phyloP scores from a whole-genome alignment of 768 basidiomycete species.

The Termitomyces titanicus region DNA sequence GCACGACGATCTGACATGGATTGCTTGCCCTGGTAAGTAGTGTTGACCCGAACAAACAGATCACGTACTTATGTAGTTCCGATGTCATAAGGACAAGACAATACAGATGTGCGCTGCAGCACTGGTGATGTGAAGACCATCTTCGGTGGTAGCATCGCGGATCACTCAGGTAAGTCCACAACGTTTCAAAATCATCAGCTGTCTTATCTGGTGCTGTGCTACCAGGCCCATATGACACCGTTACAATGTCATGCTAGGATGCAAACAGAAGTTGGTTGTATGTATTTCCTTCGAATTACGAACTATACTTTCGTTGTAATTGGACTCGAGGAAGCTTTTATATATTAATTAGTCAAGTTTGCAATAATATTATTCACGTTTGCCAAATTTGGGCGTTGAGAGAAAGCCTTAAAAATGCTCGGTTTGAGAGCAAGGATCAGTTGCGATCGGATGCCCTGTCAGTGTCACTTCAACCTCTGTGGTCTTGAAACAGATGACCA shows the following conservation, averaged over 20 bases:
- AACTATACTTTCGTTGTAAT: too few species aligned
- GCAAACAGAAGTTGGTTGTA: not conserved
- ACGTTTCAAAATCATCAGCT: not conserved
- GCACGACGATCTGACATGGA: constrained; percentile 20
- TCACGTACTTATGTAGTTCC: not conserved
- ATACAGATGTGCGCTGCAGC: constrained; percentile 19
- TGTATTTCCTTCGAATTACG: not conserved
- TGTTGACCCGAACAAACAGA: not conserved
- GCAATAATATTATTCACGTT: too few species aligned
- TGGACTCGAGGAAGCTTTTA: too few species aligned
- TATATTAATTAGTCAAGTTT: too few species aligned
- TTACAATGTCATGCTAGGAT: constrained; percentile 12
- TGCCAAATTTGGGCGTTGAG: not conserved
- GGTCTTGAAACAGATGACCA: constrained; percentile 9
- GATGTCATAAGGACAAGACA: constrained; percentile 15
- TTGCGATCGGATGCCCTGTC: not conserved
- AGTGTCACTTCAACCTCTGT: not conserved
- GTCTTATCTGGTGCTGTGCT: not conserved
- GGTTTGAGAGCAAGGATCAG: too few species aligned
- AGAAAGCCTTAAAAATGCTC: too few species aligned
- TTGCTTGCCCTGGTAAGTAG: constrained; percentile 21
- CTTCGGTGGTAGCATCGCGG: constrained; percentile 17
- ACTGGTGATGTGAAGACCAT: constrained; percentile 22
- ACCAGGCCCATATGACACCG: constrained; percentile 17
- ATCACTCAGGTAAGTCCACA: constrained; percentile 20